Conservation (phyloP, 768 basidiomycete species). For the Guyanaporus albipodus region DNA sequence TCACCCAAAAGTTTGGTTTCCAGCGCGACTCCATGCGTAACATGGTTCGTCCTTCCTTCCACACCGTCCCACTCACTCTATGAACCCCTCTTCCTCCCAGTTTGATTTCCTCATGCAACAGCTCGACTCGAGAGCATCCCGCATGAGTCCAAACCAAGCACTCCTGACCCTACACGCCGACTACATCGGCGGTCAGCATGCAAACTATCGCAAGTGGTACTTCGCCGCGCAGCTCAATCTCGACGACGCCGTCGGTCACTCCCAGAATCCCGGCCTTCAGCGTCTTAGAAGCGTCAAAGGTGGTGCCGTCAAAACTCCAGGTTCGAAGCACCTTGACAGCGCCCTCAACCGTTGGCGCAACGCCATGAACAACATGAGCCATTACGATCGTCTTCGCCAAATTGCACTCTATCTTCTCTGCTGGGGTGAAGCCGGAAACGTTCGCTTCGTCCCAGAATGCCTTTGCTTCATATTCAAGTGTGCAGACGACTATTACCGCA, state of each 20-base stretch:
- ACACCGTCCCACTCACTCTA: background rate
- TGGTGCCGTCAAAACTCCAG: slow-evolving; percentile 45
- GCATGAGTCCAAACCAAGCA: slow-evolving; percentile 96
- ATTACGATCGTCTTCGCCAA: slow-evolving; percentile 96
- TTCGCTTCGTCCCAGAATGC: slow-evolving; percentile 95
- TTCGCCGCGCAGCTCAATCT: slow-evolving; percentile 99
- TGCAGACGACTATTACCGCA: slow-evolving; percentile 98
- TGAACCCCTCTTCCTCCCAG: slow-evolving; percentile 38
- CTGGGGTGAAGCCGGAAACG: slow-evolving; percentile 98
- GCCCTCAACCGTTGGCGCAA: slow-evolving; percentile 95
- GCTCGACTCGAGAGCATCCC: slow-evolving; percentile 95
- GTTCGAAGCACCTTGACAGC: slow-evolving; percentile 83
- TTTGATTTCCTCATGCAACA: slow-evolving; percentile 98
- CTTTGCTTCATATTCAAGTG: slow-evolving; percentile 99
- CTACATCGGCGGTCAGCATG: slow-evolving; percentile 97
- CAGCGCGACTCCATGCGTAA: slow-evolving; percentile 95
- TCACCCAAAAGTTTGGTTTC: slow-evolving; percentile 98
- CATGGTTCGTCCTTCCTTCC: slow-evolving; percentile 53
- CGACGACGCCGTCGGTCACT: slow-evolving; percentile 95
- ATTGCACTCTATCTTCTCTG: slow-evolving; percentile 94
- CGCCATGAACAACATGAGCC: slow-evolving; percentile 99
- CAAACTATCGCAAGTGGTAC: slow-evolving; percentile 99
- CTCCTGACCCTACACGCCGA: slow-evolving; percentile 96
- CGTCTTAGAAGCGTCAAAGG: slow-evolving; percentile 81
- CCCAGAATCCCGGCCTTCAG: slow-evolving; percentile 89